Percentiles rank a stretch among this genome's conserved stretches.
Conservation (phyloP, 192 early-diverging fungal genomes). For the Umbelopsis isabellina region DNA sequence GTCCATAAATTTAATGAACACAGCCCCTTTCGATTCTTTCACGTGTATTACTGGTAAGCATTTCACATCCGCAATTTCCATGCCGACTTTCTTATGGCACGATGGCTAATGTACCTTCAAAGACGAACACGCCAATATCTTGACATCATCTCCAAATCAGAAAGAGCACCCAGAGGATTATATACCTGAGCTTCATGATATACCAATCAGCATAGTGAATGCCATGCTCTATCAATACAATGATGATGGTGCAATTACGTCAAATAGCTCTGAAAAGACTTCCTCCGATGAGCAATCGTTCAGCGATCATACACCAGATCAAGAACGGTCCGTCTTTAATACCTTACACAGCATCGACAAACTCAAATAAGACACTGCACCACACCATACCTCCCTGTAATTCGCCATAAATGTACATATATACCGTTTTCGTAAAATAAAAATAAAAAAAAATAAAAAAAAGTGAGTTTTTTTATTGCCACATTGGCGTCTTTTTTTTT, state of each 20-base stretch:
- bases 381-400: background rate
- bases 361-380: too few relatives aligned
- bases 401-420: background rate
- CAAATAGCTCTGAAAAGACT: background rate
- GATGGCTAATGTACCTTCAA: conserved; percentile 7
- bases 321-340: background rate
- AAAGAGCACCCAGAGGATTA: conserved; percentile 52
- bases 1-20: conserved; percentile 78
- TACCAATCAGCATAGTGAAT: conserved; percentile 74
- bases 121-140: conserved; percentile 60
- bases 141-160: conserved; percentile 42
- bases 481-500: too few relatives aligned
- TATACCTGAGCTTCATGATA: conserved; percentile 65
- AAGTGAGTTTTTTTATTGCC: too few relatives aligned
- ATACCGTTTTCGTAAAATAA: background rate
- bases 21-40: conserved; percentile 72
- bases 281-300: background rate
- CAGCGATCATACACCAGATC: background rate
- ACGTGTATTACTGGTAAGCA: conserved; percentile 71
- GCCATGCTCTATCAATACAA: conserved; percentile 65
- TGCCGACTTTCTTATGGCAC: background rate
- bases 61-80: conserved; percentile 16
- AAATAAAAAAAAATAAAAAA: too few relatives aligned
- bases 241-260: background rate
- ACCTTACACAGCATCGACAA: background rate